Evolutionary conservation across 2,329 filamentous ascomycete species (phyloP).

Genomic region (Elsinoe batatas): DNA sequence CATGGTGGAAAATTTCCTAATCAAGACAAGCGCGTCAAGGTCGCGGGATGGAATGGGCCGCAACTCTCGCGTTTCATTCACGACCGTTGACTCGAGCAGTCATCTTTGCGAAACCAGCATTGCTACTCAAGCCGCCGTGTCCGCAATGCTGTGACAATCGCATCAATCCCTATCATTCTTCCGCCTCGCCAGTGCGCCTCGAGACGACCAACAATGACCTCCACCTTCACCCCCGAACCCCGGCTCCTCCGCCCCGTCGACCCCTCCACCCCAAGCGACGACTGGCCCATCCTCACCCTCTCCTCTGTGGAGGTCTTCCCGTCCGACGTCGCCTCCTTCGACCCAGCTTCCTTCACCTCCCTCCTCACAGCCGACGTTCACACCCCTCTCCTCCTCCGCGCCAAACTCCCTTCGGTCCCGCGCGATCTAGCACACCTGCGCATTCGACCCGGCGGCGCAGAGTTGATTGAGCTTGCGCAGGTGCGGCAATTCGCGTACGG

Average conservation of each 20-base stretch:
- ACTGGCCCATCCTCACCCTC: slow-evolving; percentile 55
- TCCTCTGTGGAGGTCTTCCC: slow-evolving; percentile 52
- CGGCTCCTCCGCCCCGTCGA: slow-evolving; percentile 34
- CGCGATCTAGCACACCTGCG: slow-evolving; percentile 28
- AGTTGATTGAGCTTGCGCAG: slow-evolving; percentile 45
- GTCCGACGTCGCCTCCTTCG: slow-evolving; percentile 9
- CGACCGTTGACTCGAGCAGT: background rate
- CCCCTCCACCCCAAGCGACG: slow-evolving; percentile 31
- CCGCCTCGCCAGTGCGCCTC: no score
- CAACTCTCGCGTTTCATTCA: background rate
- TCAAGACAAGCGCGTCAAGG: background rate
- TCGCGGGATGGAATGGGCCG: background rate
- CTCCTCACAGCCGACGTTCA: slow-evolving; percentile 51
- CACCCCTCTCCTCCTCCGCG: slow-evolving; percentile 53
- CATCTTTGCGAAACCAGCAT: background rate
- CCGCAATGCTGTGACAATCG: background rate
- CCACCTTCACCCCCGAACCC: slow-evolving; percentile 19
- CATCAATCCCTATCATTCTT: background rate
- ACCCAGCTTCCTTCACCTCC: slow-evolving; percentile 42
- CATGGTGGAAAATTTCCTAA: slow-evolving; percentile 3
- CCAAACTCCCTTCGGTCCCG: slow-evolving; percentile 45
- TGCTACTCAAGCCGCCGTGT: background rate
- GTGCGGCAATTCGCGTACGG: slow-evolving; percentile 40
- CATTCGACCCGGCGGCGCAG: slow-evolving; percentile 15
- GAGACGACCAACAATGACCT: slow-evolving; percentile 25